Evolutionary conservation across 345 rosid species (phyloP).

Genomic region (Sisymbrium irio): DNA sequence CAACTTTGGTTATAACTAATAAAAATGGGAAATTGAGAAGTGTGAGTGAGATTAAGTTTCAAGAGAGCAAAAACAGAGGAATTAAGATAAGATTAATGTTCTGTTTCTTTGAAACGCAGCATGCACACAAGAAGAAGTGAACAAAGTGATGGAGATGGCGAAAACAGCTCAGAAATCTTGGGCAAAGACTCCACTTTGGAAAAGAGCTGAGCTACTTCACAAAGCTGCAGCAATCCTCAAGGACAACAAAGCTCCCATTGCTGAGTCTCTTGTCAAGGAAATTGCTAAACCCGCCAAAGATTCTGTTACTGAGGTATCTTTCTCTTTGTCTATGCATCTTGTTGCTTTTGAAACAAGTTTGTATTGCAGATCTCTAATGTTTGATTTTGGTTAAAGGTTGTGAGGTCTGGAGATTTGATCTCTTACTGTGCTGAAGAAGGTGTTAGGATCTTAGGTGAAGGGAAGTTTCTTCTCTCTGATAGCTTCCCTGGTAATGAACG

Average conservation of each 20-base stretch:
- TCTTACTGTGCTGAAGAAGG: conserved; percentile 98
- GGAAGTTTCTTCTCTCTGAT: conserved; percentile 89
- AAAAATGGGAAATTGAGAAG: not conserved
- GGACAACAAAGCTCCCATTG: conserved; percentile 77
- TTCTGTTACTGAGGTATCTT: conserved; percentile 72
- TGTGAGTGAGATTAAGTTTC: not conserved
- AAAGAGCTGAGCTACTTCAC: conserved; percentile 97
- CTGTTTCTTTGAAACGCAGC: conserved; percentile 45
- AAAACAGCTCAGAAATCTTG: conserved; percentile 81
- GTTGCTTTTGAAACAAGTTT: not conserved
- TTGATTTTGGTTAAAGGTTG: conserved; percentile 52
- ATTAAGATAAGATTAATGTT: not conserved
- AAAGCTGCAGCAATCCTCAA: conserved; percentile 90
- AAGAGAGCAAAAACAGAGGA: conserved; percentile 15
- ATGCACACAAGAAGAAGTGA: conserved; percentile 96
- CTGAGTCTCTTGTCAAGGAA: conserved; percentile 89
- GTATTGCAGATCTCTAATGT: not conserved
- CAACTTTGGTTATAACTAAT: not conserved
- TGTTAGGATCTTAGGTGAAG: conserved; percentile 90
- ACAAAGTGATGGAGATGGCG: conserved; percentile 79
- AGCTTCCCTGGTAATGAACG: conserved; percentile 97
- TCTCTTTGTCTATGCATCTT: not conserved
- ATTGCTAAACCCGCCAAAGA: conserved; percentile 99
- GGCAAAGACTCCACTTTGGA: conserved; percentile 99
- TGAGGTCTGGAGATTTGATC: conserved; percentile 92